phyloP scores from a whole-genome alignment of 306 rosid species.

The Rosa persica region DNA sequence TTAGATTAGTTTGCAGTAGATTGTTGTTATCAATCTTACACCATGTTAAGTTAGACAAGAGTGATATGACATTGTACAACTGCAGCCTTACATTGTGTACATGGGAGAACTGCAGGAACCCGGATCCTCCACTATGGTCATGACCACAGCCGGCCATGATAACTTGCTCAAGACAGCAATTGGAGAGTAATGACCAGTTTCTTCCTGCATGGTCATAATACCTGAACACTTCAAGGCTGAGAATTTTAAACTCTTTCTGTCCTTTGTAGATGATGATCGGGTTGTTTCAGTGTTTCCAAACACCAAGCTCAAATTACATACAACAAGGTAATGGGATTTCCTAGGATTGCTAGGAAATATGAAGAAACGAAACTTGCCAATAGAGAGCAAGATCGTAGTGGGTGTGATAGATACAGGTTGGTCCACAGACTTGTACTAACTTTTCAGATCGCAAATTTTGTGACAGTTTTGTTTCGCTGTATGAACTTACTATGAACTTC shows the following conservation, averaged over 20 bases:
- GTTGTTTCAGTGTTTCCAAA: constrained; percentile 77
- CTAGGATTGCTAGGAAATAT: constrained; percentile 44
- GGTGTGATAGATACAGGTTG: constrained; percentile 77
- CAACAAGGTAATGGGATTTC: constrained; percentile 88
- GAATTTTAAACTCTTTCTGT: neutral
- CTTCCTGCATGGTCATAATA: neutral
- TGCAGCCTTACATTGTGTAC: constrained; percentile 79
- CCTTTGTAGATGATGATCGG: constrained; percentile 38
- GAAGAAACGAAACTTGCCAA: constrained; percentile 20
- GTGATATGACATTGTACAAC: neutral
- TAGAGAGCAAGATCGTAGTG: constrained; percentile 61
- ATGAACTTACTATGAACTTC: neutral
- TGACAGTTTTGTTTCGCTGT: neutral
- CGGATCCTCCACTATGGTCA: constrained; percentile 24
- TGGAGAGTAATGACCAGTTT: constrained; percentile 61
- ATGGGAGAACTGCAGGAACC: constrained; percentile 59
- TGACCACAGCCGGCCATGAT: constrained; percentile 37
- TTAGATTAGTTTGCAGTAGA: neutral
- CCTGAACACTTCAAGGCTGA: neutral
- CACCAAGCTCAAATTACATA: constrained; percentile 45
- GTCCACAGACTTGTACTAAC: neutral
- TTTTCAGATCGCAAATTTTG: neutral
- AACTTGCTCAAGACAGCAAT: constrained; percentile 46
- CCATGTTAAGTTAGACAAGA: neutral
- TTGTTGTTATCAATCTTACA: neutral